These are phyloP conservation scores for Paxillus rubicundulus DNA, from an alignment of 768 basidiomycete genomes.

Conservation along the genomic window DNA sequence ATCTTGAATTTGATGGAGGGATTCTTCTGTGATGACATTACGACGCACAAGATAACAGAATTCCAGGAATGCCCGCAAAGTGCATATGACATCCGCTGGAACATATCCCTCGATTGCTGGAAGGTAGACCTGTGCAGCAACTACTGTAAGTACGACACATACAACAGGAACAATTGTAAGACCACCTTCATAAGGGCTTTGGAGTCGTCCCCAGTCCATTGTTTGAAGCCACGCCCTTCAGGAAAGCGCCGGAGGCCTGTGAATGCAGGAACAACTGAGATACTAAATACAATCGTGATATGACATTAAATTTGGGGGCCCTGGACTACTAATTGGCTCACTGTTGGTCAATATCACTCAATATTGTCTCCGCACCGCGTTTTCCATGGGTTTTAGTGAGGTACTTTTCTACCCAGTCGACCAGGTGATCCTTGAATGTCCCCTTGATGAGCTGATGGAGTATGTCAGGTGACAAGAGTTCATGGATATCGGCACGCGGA, in stretches of 20 bases:
- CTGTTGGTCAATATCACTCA: slow-evolving; percentile 27
- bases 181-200: slow-evolving; percentile 38
- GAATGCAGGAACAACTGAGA: slow-evolving; percentile 27
- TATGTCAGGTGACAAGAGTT: slow-evolving; percentile 3
- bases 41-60: slow-evolving; percentile 32
- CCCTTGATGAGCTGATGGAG: slow-evolving; percentile 3
- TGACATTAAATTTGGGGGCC: too few relatives aligned
- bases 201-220: slow-evolving; percentile 39
- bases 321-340: too few relatives aligned
- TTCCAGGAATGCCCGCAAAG: slow-evolving; percentile 22
- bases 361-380: slow-evolving; percentile 9
- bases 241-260: slow-evolving; percentile 29
- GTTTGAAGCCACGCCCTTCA: slow-evolving; percentile 30
- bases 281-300: too few relatives aligned
- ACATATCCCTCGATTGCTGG: slow-evolving; percentile 23
- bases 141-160: too few relatives aligned
- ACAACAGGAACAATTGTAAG: neutral
- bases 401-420: neutral
- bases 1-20: slow-evolving; percentile 15
- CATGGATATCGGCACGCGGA: slow-evolving; percentile 30
- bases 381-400: neutral
- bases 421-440: neutral
- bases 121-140: slow-evolving; percentile 20
- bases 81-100: slow-evolving; percentile 11
- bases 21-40: slow-evolving; percentile 13